Base-by-base conservation (phyloP, 2,329 filamentous ascomycete species). In the Sclerotinia trifoliorum region DNA sequence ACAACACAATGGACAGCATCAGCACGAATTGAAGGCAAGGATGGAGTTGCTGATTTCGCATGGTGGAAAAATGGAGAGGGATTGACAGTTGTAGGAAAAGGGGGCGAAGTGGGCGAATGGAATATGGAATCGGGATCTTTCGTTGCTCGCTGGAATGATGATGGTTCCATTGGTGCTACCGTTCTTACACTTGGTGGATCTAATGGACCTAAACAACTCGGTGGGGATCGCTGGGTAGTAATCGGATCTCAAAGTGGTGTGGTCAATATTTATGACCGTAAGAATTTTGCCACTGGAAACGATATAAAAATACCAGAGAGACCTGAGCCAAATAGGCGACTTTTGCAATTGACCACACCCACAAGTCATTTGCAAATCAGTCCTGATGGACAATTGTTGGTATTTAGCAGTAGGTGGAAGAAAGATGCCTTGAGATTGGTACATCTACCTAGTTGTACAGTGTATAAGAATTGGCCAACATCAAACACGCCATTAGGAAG, bases 401-500 rank as follows among this genome's bases (percentile, higher is more conserved):
- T 89, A 0, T 93, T 98, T 82, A 91, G 88, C 52, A 96, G 92
- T 79, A 86, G 86, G 71, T 91, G 91, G 85, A 96, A 97, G 84
- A 90, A 90, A 77, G 93, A 97, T 80, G 92, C 94, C 0, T 81
- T 99, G 78, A 85, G 91, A 75, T 81, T 99, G 72, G 93, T 94
- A 44, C 95, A 99, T 79, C 81, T 99, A 73, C 94, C 94, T 0
- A 94, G 87, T 73, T 97, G 93, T 79, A 97, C 93, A 1, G 92
- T 98, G 26, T 99, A 95, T 83, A 88, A 90, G 75, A 99, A 99
- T 80, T 99, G 95, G 95, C 95, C 95, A 32, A 99, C 94, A 66
- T 87, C 88, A 71, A 89, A 91, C 78, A 99, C 95, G 68, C 93
- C 94, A 0, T 80, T 99, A 70, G 95, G 95, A 0, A 85, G 93